Percentiles rank a stretch among this genome's conserved stretches.
These are phyloP conservation scores for Septoria petroselini DNA, from an alignment of 2,329 filamentous ascomycete species.

Conservation along the genomic window DNA sequence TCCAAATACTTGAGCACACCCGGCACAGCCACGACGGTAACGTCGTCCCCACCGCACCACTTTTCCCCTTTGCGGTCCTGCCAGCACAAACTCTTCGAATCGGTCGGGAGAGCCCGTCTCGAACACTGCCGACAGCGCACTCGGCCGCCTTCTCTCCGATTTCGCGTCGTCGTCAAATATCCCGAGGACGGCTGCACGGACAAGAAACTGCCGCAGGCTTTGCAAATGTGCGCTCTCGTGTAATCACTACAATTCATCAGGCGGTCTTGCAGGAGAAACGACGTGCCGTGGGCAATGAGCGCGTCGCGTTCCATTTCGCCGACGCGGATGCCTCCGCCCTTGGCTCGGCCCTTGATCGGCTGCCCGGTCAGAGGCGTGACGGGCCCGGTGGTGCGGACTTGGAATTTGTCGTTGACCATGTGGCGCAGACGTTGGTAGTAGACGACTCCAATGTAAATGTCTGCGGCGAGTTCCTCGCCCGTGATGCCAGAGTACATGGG, in stretches of 20 bases:
- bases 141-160: conserved; percentile 31
- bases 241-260: conserved; percentile 97
- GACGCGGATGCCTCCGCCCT: conserved; percentile 96
- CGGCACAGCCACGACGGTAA: conserved; percentile 86
- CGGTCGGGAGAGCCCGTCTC: conserved; percentile 31
- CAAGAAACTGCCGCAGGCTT: conserved; percentile 83
- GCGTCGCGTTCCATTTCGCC: conserved; percentile 99
- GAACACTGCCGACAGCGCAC: conserved; percentile 40
- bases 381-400: conserved; percentile 92
- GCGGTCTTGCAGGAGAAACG: conserved; percentile 90
- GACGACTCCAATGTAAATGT: conserved; percentile 95
- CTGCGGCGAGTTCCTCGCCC: conserved; percentile 85
- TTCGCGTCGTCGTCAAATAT: conserved; percentile 35
- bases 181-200: conserved; percentile 75
- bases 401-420: conserved; percentile 99
- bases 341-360: conserved; percentile 93
- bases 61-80: conserved; percentile 82
- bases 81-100: conserved; percentile 63
- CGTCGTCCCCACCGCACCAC: conserved; percentile 85
- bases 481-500: conserved; percentile 98
- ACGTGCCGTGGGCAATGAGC: conserved; percentile 88
- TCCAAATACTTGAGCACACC: conserved; percentile 91
- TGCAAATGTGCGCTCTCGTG: conserved; percentile 83
- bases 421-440: conserved; percentile 97
- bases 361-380: conserved; percentile 88